These are phyloP conservation scores for Colletotrichum karsti DNA, from an alignment of 2,329 filamentous ascomycete genomes.

Conservation along the genomic window DNA sequence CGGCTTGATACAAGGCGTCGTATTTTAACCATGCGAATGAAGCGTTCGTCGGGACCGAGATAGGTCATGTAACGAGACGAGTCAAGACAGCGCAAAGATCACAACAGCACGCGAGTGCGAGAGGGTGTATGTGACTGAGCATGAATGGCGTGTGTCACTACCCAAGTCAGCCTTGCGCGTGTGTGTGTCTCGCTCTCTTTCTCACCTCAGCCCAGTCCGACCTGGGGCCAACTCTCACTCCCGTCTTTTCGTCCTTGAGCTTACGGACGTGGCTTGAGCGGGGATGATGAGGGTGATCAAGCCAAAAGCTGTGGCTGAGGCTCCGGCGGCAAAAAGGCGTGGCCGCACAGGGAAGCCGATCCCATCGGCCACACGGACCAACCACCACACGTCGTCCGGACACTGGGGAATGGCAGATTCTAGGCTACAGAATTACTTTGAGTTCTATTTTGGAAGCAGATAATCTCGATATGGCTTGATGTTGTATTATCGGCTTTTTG, in stretches of 20 bases:
- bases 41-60: neutral
- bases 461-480: neutral
- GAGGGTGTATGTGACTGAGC: neutral
- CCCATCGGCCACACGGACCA: conserved; percentile 15
- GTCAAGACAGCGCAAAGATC: neutral
- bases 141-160: neutral
- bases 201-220: conserved; percentile 21
- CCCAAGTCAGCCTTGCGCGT: conserved; percentile 14
- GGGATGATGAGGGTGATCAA: conserved; percentile 10
- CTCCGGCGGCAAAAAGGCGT: neutral
- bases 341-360: conserved; percentile 22
- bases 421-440: conserved; percentile 20
- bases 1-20: neutral
- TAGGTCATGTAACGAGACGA: neutral
- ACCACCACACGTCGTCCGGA: conserved; percentile 9
- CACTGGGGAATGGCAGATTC: conserved; percentile 18
- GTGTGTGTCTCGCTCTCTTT: neutral
- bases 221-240: neutral
- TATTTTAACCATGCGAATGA: neutral
- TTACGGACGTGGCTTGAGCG: conserved; percentile 19
- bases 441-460: conserved; percentile 19
- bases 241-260: neutral
- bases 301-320: conserved; percentile 22
- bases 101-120: neutral
- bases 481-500: neutral